Percentiles rank a stretch among this genome's conserved stretches.
Conservation (phyloP, 2,329 filamentous ascomycete species). For the Cryphonectria radicalis region DNA sequence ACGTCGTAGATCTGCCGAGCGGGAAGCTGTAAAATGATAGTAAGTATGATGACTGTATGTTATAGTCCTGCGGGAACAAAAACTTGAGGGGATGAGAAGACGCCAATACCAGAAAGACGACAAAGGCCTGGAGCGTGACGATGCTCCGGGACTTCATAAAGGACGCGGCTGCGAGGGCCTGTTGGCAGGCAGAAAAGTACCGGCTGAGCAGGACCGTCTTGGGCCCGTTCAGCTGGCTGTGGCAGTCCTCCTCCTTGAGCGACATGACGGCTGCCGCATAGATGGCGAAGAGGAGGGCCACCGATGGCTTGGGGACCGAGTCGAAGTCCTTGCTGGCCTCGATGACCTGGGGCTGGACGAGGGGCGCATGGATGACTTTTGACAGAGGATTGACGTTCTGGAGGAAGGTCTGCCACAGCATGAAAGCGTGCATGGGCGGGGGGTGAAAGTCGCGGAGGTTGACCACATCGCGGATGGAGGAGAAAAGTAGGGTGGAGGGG, state of each 20-base stretch:
- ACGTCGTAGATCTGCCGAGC: conserved; percentile 27
- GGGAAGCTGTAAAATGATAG: conserved; percentile 21
- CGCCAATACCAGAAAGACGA: conserved; percentile 23
- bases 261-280: conserved; percentile 29
- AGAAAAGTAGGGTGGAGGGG: conserved; percentile 41
- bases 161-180: conserved; percentile 28
- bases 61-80: background rate
- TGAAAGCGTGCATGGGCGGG: conserved; percentile 36
- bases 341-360: conserved; percentile 42
- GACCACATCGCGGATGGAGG: conserved; percentile 12
- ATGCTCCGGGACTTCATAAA: conserved; percentile 29
- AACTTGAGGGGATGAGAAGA: background rate
- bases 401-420: conserved; percentile 55
- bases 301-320: conserved; percentile 21
- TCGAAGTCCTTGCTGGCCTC: conserved; percentile 31
- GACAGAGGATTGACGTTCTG: conserved; percentile 57
- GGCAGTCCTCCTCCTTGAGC: conserved; percentile 29
- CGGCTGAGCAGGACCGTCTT: conserved; percentile 21
- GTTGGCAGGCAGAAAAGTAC: conserved; percentile 28
- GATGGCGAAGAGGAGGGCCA: conserved; percentile 30
- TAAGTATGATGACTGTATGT: background rate
- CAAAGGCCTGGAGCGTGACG: conserved; percentile 27
- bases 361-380: conserved; percentile 55
- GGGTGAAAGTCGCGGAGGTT: conserved; percentile 39
- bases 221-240: conserved; percentile 20